A percentile compares a stretch with the other conserved stretches of the same genome.
Evolutionary conservation across 768 basidiomycete species (phyloP).

Genomic region (Panaeolus papilionaceus): DNA sequence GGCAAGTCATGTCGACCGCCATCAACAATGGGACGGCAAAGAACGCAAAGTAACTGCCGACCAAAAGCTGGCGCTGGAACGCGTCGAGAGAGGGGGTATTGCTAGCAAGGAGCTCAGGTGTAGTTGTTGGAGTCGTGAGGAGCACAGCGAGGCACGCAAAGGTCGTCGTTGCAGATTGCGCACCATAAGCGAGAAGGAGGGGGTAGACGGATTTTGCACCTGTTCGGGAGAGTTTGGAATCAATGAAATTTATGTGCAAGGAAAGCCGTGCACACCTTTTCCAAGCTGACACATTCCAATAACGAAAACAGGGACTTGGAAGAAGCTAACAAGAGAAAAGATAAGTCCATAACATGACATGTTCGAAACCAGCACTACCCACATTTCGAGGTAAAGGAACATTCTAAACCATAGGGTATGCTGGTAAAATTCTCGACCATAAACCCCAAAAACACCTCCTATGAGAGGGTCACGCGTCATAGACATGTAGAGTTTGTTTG

Average conservation of each 20-base stretch:
- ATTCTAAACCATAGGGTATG: slow-evolving; percentile 67
- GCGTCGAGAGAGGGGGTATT: slow-evolving; percentile 47
- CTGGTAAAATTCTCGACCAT: slow-evolving; percentile 33
- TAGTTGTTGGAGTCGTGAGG: slow-evolving; percentile 55
- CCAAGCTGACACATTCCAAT: slow-evolving; percentile 68
- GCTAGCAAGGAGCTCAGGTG: slow-evolving; percentile 29
- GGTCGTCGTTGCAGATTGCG: slow-evolving; percentile 80
- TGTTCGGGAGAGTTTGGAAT: slow-evolving; percentile 27
- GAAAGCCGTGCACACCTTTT: slow-evolving; percentile 46
- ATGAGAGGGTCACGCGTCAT: slow-evolving; percentile 74
- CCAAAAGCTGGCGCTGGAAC: slow-evolving; percentile 60
- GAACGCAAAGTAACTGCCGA: slow-evolving; percentile 80
- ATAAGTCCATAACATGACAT: neutral
- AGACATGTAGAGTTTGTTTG: slow-evolving; percentile 57
- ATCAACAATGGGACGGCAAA: slow-evolving; percentile 74
- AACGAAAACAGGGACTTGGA: slow-evolving; percentile 81
- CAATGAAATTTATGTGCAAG: neutral
- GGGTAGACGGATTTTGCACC: slow-evolving; percentile 61
- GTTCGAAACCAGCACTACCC: slow-evolving; percentile 27
- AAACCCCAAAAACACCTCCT: slow-evolving; percentile 52
- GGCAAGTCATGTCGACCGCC: slow-evolving; percentile 71
- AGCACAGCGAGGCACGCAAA: slow-evolving; percentile 71
- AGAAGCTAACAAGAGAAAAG: slow-evolving; percentile 44
- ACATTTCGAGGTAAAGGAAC: slow-evolving; percentile 70
- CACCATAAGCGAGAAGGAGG: slow-evolving; percentile 74